Percentiles rank a stretch among this genome's conserved stretches.
Evolutionary conservation across 2,329 filamentous ascomycete genomes (phyloP).

Genomic region (Claviceps sp.): DNA sequence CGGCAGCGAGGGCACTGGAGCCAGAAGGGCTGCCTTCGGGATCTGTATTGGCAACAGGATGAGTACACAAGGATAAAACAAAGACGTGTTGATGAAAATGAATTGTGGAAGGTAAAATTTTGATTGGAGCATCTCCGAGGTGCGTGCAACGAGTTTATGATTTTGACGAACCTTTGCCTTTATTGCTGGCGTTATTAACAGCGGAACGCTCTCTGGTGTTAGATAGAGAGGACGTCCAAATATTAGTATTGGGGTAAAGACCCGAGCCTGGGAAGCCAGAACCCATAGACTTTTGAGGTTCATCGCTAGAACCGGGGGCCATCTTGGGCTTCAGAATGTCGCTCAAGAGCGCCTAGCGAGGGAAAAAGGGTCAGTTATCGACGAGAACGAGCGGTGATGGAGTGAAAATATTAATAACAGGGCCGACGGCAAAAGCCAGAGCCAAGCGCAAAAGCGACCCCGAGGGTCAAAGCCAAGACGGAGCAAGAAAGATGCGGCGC

Average conservation of each 20-base stretch:
- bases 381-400: slow-evolving; percentile 1
- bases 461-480: not conserved
- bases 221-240: slow-evolving; percentile 27
- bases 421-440: slow-evolving; percentile 9
- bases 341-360: slow-evolving; percentile 21
- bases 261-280: slow-evolving; percentile 22
- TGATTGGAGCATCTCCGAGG: not conserved
- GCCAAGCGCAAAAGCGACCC: not conserved
- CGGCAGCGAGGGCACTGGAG: slow-evolving; percentile 53
- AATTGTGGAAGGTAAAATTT: not conserved
- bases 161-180: slow-evolving; percentile 36
- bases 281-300: slow-evolving; percentile 23
- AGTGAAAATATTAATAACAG: slow-evolving; percentile 3
- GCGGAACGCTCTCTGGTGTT: slow-evolving; percentile 28
- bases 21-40: slow-evolving; percentile 39
- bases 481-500: slow-evolving; percentile 4
- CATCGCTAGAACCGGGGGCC: slow-evolving; percentile 19
- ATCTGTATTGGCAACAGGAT: slow-evolving; percentile 9
- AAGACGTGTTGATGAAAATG: not conserved
- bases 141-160: not conserved
- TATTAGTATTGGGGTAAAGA: slow-evolving; percentile 23
- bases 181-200: slow-evolving; percentile 16
- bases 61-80: slow-evolving; percentile 7
- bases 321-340: slow-evolving; percentile 25
- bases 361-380: slow-evolving; percentile 10